Percentiles rank a stretch among this genome's conserved stretches.
Evolutionary conservation across 169 alveolate species (phyloP).

Genomic region (Plasmodium chabaudi): DNA sequence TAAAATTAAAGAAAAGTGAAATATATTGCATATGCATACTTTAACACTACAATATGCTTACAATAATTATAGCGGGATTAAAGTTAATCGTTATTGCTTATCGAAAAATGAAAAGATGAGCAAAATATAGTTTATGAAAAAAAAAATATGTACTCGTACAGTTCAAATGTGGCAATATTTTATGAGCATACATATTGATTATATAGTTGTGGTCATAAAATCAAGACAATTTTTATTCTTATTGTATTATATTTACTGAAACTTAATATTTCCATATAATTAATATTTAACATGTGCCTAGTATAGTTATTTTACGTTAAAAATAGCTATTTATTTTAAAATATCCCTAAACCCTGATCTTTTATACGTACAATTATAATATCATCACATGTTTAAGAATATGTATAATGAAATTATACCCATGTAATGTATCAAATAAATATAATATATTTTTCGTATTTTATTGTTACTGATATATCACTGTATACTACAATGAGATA

Average conservation of each 20-base stretch:
- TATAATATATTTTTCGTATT: no score
- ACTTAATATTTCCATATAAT: no score
- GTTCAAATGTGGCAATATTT: not conserved
- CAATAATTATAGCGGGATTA: constrained; percentile 14
- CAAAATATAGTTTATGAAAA: not conserved
- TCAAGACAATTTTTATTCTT: no score
- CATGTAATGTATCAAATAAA: no score
- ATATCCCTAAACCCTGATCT: no score
- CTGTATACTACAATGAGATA: no score
- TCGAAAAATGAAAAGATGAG: not conserved
- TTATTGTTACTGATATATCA: no score
- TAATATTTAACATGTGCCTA: not conserved
- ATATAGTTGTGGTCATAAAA: no score
- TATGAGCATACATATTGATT: not conserved
- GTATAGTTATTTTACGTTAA: not conserved
- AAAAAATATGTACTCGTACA: not conserved
- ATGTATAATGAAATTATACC: no score
- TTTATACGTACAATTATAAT: no score
- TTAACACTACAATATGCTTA: constrained; percentile 1
- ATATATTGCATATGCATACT: not conserved
- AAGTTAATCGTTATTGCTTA: constrained; percentile 35
- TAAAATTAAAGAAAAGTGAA: not conserved
- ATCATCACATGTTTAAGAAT: no score
- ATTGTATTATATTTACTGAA: no score
- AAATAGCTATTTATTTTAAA: not conserved